Base-by-base conservation (phyloP, 768 basidiomycete species). In the Trametes cinnabarina region DNA sequence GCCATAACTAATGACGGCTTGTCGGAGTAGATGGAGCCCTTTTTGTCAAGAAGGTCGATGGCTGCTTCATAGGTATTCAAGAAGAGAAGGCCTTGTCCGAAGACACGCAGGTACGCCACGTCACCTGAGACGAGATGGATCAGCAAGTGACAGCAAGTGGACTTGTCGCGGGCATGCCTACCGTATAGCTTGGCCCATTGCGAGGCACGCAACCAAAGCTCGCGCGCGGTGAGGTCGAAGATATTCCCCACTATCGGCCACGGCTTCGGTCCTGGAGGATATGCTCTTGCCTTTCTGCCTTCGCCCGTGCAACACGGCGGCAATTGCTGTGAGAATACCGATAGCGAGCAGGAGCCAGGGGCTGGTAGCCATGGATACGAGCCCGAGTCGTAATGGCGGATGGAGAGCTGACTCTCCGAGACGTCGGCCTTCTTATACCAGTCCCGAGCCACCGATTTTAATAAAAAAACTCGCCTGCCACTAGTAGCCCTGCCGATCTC, bases 1-100 rank as follows among this genome's bases (percentile, higher is more conserved):
- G 73, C 76, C 89, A 91, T 90, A 42, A 86, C 76, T 22, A 89
- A 73, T 23, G 74, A 72, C 0, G 87, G 87, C 68, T 86, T 88
- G 72, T 90, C 90, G 8, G 88, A 85, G 69, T 90, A 91, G 26
- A 89, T 84, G 9, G 79, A 73, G 7, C 88, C 86, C 28, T 82
- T 80, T 66, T 82, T 86, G 54, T 91, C 88, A 62, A 92, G 73
- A 54, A 92, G 71, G 34, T 90, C 88, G 37, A 76, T 74, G 0
- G 79, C 80, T 0, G 78, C 83, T 35, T 86, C 79, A 7, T 79
- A 77, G 32, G 79, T 80, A 70, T 84, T 87, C 50, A 90, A 65
- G 71, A 91, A 86, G 28, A 90, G 74, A 32, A 92, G 79, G 2
- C 82, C 79, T 58, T 88, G 82, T 0, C 87, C 86, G 46, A 87